Evolutionary conservation across 176 grass and related monocot genomes (phyloP), one percentile per base, ranked within the genome.

Genomic region (Panicum miliaceum): DNA sequence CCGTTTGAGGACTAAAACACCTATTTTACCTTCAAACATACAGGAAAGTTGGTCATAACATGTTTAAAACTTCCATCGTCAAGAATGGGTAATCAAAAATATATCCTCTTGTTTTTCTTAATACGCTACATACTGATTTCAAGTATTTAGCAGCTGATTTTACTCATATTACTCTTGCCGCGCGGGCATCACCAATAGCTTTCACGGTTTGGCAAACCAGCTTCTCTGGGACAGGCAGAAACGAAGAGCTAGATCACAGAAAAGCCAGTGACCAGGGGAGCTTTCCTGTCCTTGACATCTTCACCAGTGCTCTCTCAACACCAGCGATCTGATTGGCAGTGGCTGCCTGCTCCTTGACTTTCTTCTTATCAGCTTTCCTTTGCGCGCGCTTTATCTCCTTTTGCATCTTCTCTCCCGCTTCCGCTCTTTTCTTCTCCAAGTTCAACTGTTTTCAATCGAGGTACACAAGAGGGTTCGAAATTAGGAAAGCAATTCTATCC

Each of bases 181-280:
- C 47, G 47, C 73, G 58, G 46, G 45, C 46, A 82, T 76, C 70
- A 51, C 27, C 75, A 90, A 36, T 20, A 76, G 58, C 67, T 93
- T 75, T 83, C 65, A 32, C 54, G 1, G 50, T 79, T 47, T 50
- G 52, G 46, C 45, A 80, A 84, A 54, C 84, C 61, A 42, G 65
- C 25, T 76, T 92, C 71, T 62, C 51, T 81, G 36, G 38, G 75
- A 72, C 79, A 77, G 47, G 37, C 53, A 88, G 4, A 73, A 69
- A 62, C 60, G 66, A 84, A 82, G 67, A 86, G 14, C 20, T 57
- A 26, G 68, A 72, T 90, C 89, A 94, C 77, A 94, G 75, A 82
- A 83, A 97, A 82, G 85, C 87, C 50, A 93, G 73, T 53, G 79
- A 86, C 94, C 94, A 97, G 43, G 92, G 89, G 58, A 92, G 81